phyloP scores from a whole-genome alignment of 164 flowering plant species.

The Akebia trifoliata region DNA sequence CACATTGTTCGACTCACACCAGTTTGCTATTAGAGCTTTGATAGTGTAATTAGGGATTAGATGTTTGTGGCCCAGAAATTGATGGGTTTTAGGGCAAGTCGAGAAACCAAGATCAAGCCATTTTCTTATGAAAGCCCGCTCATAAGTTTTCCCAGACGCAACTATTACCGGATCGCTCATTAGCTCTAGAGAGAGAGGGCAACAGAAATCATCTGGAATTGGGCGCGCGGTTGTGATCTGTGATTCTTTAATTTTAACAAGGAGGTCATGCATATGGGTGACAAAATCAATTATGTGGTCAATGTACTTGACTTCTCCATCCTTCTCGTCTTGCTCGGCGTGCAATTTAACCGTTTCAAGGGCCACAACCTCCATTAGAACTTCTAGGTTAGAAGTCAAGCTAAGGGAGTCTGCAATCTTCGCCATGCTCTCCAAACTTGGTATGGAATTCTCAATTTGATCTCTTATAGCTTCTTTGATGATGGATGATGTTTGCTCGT shows the following conservation, averaged over 20 bases:
- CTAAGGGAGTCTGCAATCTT: conserved; percentile 52
- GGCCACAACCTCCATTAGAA: conserved; percentile 83
- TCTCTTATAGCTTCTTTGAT: conserved; percentile 47
- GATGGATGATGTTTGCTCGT: conserved; percentile 23
- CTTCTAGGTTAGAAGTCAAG: conserved; percentile 68
- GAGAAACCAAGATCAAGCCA: conserved; percentile 85
- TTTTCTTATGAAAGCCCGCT: conserved; percentile 62
- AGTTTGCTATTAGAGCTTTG: conserved; percentile 73
- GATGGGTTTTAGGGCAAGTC: conserved; percentile 84
- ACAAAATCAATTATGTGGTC: conserved; percentile 60
- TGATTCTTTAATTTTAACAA: conserved; percentile 51
- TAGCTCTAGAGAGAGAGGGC: conserved; percentile 89
- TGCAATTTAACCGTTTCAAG: conserved; percentile 76
- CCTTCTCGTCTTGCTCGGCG: conserved; percentile 64
- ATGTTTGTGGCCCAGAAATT: conserved; percentile 62
- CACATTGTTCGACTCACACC: conserved; percentile 84
- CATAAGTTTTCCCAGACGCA: conserved; percentile 88
- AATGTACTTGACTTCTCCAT: conserved; percentile 50
- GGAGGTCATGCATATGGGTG: conserved; percentile 61
- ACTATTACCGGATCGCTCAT: conserved; percentile 94
- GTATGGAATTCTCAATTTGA: conserved; percentile 43
- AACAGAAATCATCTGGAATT: conserved; percentile 79
- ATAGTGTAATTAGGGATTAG: conserved; percentile 80
- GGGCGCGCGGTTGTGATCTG: conserved; percentile 50
- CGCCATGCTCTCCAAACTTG: conserved; percentile 48